A percentile compares a stretch with the other conserved stretches of the same genome.
These are phyloP conservation scores for Leucosporidium creatinivorum DNA, from an alignment of 768 basidiomycete species.

Conservation along the genomic window DNA sequence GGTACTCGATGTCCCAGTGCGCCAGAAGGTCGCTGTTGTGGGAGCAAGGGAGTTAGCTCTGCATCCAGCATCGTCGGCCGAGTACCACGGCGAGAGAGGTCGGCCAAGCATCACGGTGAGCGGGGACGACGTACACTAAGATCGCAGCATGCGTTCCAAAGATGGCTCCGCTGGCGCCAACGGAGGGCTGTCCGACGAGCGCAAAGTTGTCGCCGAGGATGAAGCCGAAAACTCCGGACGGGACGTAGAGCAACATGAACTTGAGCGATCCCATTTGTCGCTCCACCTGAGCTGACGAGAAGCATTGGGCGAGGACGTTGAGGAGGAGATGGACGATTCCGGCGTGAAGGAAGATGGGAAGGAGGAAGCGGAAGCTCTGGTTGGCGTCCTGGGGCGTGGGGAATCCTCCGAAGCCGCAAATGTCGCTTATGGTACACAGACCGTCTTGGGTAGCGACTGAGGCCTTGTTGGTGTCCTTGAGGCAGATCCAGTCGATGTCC, in stretches of 20 bases:
- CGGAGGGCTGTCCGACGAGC: conserved; percentile 74
- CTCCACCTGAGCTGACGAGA: conserved; percentile 68
- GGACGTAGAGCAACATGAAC: conserved; percentile 77
- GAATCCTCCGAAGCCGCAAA: conserved; percentile 84
- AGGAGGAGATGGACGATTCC: conserved; percentile 86
- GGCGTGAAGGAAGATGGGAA: conserved; percentile 67
- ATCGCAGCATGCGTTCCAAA: conserved; percentile 35
- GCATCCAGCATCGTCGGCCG: no score
- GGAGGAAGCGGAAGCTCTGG: conserved; percentile 54
- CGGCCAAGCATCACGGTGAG: no score
- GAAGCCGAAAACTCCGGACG: conserved; percentile 87
- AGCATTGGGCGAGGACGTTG: conserved; percentile 82
- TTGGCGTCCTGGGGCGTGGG: conserved; percentile 44
- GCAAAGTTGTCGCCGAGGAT: conserved; percentile 91
- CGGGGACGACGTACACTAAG: conserved; percentile 60
- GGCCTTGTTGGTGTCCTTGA: conserved; percentile 18
- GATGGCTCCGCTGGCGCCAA: conserved; percentile 80
- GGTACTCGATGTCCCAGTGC: conserved; percentile 83
- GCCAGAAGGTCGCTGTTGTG: conserved; percentile 52
- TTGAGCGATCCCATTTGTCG: conserved; percentile 72
- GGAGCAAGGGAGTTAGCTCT: conserved; percentile 53
- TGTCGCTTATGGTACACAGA: conserved; percentile 54
- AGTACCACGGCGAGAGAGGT: no score
- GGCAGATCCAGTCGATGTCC: conserved; percentile 31
- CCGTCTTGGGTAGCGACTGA: conserved; percentile 9